Conservation (phyloP, 208 protist genomes). For the Naegleria fowleri region DNA sequence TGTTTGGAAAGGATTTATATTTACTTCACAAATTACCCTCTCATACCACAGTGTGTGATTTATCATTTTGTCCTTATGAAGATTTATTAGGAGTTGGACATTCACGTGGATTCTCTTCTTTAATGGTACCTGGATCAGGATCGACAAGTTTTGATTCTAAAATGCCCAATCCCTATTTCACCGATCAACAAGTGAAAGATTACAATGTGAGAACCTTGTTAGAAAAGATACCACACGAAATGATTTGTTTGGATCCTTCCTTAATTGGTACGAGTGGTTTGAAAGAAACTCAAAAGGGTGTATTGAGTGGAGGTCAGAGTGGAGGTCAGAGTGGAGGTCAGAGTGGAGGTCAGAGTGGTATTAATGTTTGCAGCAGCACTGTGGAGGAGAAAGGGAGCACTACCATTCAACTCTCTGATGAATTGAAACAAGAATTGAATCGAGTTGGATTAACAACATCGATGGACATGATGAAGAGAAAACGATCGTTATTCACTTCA, state of each 20-base stretch:
- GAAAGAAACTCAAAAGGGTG: background rate
- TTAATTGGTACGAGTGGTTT: conserved; percentile 17
- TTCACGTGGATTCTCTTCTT: background rate
- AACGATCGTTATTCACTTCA: background rate
- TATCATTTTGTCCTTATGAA: conserved; percentile 28
- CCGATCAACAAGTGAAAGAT: conserved; percentile 4
- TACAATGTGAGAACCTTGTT: conserved; percentile 28
- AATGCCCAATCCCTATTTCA: conserved; percentile 34
- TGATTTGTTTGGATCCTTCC: conserved; percentile 16
- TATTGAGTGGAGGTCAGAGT: no score
- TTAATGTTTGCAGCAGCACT: no score
- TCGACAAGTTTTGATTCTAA: conserved; percentile 27
- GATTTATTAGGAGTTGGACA: conserved; percentile 26
- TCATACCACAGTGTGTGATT: background rate
- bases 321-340: no score
- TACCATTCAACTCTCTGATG: background rate
- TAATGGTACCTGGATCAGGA: conserved; percentile 32
- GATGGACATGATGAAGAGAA: background rate
- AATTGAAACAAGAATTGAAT: conserved; percentile 13
- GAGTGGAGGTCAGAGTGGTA: no score
- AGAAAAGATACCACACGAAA: conserved; percentile 34
- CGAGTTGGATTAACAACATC: background rate
- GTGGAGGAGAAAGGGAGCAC: no score
- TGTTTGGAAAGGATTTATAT: background rate
- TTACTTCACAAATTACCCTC: background rate